Conservation (phyloP, 805 yeast genomes). For the Kodamaea kakaduensis region DNA sequence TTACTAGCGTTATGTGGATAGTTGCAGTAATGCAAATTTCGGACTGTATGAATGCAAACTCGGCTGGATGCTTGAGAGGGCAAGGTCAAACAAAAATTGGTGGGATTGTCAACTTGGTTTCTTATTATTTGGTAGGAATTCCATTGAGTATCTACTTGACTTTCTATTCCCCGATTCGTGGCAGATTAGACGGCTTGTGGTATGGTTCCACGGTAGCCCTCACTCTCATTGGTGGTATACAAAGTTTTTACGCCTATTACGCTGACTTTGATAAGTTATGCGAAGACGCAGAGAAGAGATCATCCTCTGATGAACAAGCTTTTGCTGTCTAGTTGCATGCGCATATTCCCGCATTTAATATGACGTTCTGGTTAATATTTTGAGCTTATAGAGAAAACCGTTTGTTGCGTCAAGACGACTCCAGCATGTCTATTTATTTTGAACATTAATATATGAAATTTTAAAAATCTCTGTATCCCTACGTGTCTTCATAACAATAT, state of each 20-base stretch:
- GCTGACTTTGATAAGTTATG: constrained; percentile 37
- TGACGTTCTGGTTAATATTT: too few relatives aligned
- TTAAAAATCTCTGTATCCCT: too few relatives aligned
- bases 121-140: constrained; percentile 60
- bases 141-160: constrained; percentile 56
- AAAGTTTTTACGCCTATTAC: constrained; percentile 32
- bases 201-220: constrained; percentile 49
- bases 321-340: constrained; percentile 1
- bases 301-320: constrained; percentile 15
- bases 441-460: too few relatives aligned
- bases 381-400: too few relatives aligned
- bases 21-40: constrained; percentile 67
- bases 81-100: constrained; percentile 71
- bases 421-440: too few relatives aligned
- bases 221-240: constrained; percentile 44
- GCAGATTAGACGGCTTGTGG: constrained; percentile 63
- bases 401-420: too few relatives aligned
- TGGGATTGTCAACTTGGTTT: constrained; percentile 51
- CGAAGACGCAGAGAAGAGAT: constrained; percentile 37
- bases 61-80: constrained; percentile 75
- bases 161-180: constrained; percentile 43
- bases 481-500: too few relatives aligned
- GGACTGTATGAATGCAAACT: constrained; percentile 66
- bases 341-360: too few relatives aligned
- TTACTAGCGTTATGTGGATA: constrained; percentile 53